These are phyloP conservation scores for Hypholoma fasciculare DNA, from an alignment of 768 basidiomycete genomes.

Conservation along the genomic window DNA sequence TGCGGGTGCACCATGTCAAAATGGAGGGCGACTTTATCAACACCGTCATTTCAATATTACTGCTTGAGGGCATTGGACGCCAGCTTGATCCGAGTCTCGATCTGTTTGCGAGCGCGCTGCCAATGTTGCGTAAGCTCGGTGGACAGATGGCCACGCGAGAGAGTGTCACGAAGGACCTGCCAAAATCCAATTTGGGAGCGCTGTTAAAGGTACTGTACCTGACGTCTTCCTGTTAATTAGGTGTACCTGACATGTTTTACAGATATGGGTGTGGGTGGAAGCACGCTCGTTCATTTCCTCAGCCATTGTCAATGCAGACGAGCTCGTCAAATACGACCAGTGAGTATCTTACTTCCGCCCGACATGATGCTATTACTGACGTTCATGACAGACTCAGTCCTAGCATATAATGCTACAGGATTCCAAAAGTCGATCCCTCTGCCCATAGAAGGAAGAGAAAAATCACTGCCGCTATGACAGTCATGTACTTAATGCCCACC, in stretches of 20 bases:
- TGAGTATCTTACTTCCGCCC: conserved; percentile 34
- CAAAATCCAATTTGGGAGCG: conserved; percentile 74
- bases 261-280: conserved; percentile 95
- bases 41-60: conserved; percentile 90
- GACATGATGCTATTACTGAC: background rate
- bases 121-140: conserved; percentile 90
- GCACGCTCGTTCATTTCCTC: conserved; percentile 83
- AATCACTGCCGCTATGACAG: background rate
- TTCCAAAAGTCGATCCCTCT: too few relatives aligned
- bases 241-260: conserved; percentile 7
- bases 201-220: conserved; percentile 75
- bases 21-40: conserved; percentile 99
- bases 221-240: background rate
- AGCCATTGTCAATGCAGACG: conserved; percentile 80
- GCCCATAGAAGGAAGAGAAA: background rate
- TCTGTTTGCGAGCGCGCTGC: conserved; percentile 92
- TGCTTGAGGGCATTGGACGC: conserved; percentile 95
- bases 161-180: conserved; percentile 54
- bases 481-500: background rate
- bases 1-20: conserved; percentile 92
- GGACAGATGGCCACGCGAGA: conserved; percentile 83
- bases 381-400: conserved; percentile 12
- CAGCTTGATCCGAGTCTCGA: conserved; percentile 92
- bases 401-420: conserved; percentile 6
- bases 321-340: conserved; percentile 87